Conservation (phyloP, 2,329 filamentous ascomycete species). For the Sclerotinia subarctica region DNA sequence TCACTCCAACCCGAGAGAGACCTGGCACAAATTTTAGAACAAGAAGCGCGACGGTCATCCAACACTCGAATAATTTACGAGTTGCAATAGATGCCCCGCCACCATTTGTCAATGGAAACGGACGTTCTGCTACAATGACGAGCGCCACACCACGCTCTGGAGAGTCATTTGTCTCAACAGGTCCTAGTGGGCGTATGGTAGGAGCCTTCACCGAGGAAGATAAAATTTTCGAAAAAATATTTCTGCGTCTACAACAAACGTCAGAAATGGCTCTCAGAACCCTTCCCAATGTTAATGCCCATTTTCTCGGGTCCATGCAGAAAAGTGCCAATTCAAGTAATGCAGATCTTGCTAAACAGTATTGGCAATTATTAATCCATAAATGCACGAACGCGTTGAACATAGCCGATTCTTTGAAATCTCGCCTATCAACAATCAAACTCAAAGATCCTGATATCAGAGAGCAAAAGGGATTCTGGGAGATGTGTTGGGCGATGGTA, state of each 20-base stretch:
- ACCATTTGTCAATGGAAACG: slow-evolving; percentile 49
- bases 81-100: slow-evolving; percentile 54
- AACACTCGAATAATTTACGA: slow-evolving; percentile 42
- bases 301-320: slow-evolving; percentile 63
- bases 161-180: slow-evolving; percentile 67
- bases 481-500: slow-evolving; percentile 72
- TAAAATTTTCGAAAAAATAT: slow-evolving; percentile 77
- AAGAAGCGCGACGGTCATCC: slow-evolving; percentile 38
- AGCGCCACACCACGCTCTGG: slow-evolving; percentile 72
- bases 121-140: slow-evolving; percentile 49
- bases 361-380: slow-evolving; percentile 68
- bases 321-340: slow-evolving; percentile 59
- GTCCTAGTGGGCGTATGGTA: slow-evolving; percentile 33
- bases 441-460: slow-evolving; percentile 78
- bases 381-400: slow-evolving; percentile 69
- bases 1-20: slow-evolving; percentile 52
- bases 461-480: slow-evolving; percentile 59
- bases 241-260: slow-evolving; percentile 69
- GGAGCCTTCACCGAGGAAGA: slow-evolving; percentile 72
- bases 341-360: slow-evolving; percentile 57
- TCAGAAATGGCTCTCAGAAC: slow-evolving; percentile 70
- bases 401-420: slow-evolving; percentile 69
- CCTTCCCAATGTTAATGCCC: slow-evolving; percentile 65
- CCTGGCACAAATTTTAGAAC: slow-evolving; percentile 39
- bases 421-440: slow-evolving; percentile 73